Conservation (phyloP, 176 grass and related monocot species). For the Cocos nucifera region DNA sequence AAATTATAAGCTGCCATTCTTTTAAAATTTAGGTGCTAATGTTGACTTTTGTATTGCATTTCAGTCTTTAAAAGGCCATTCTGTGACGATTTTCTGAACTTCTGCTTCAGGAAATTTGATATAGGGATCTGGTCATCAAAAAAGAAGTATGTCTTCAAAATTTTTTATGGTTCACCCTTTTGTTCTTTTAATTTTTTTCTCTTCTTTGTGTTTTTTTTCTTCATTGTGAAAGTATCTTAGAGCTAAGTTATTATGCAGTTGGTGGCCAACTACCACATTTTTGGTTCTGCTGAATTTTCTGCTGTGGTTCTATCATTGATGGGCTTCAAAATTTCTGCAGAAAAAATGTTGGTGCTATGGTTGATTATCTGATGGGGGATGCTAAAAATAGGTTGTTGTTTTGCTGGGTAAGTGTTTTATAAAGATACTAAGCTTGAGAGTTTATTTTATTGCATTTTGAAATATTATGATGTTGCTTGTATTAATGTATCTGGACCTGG, state of each 20-base stretch:
- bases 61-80: constrained; percentile 50
- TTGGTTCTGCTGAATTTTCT: too few species aligned
- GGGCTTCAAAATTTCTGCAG: constrained; percentile 5
- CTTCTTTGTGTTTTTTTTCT: neutral
- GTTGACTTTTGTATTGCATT: neutral
- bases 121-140: constrained; percentile 41
- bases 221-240: neutral
- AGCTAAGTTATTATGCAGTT: neutral
- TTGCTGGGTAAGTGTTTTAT: constrained; percentile 31
- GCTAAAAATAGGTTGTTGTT: constrained; percentile 27
- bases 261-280: neutral
- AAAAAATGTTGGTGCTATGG: constrained; percentile 20
- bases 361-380: constrained; percentile 27
- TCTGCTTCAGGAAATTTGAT: constrained; percentile 41
- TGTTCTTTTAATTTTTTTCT: neutral
- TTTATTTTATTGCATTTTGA: too few species aligned
- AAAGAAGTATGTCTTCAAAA: constrained; percentile 8
- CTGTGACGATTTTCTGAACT: constrained; percentile 41
- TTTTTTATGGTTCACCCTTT: constrained; percentile 3
- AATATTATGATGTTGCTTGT: too few species aligned
- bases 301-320: too few species aligned
- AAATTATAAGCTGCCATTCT: too few species aligned
- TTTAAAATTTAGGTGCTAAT: too few species aligned
- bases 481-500: too few species aligned
- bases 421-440: too few species aligned